Evolutionary conservation across 2,329 filamentous ascomycete species (phyloP), one percentile per base, ranked within the genome.

Genomic region (Botrytis fragariae): DNA sequence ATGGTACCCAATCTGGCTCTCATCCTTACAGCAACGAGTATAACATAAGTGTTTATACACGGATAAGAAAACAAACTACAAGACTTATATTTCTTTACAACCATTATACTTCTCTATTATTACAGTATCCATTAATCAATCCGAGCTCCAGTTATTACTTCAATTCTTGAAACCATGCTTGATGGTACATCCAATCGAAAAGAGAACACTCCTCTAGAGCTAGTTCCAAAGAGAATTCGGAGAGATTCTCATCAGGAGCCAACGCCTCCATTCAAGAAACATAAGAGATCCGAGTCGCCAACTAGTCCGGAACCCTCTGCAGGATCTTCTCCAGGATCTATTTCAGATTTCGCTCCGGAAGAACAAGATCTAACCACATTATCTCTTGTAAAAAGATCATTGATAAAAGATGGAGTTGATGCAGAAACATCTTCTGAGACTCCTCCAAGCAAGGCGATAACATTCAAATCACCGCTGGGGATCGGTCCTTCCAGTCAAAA

Each of bases 241-340:
- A 44, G 18, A 1, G 32, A n/a, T 54, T 6, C 16, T 9, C 9
- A 57, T 22, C 12, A 20, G n/a, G 18, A 22, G 16, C 0, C 35
- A 5, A 12, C 14, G 14, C 29, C 16, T 5, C 18, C 65, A 25
- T 32, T 9, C 20, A 69, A 69, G 48, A 69, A 57, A 22, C 37
- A 42, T 12, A 42, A 57, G 14, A 25, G 1, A 9, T 69, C n/a
- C 3, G 25, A 69, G 14, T 32, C 10, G 14, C 35, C 48, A 2
- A 7, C n/a, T n/a, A 20, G 22, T 39, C 10, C 16, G 0, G 45
- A 68, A 5, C 0, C 7, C 1, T n/a, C 7, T 37, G 2, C 8
- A 18, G 22, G 3, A 51, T 68, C 16, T 29, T 12, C 9, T 10
- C 8, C 45, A 22, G 18, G 18, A 12, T 63, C 61, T 12, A 8